These are phyloP conservation scores for Scedosporium aurantiacum DNA, from an alignment of 2,329 filamentous ascomycete genomes.

Conservation along the genomic window DNA sequence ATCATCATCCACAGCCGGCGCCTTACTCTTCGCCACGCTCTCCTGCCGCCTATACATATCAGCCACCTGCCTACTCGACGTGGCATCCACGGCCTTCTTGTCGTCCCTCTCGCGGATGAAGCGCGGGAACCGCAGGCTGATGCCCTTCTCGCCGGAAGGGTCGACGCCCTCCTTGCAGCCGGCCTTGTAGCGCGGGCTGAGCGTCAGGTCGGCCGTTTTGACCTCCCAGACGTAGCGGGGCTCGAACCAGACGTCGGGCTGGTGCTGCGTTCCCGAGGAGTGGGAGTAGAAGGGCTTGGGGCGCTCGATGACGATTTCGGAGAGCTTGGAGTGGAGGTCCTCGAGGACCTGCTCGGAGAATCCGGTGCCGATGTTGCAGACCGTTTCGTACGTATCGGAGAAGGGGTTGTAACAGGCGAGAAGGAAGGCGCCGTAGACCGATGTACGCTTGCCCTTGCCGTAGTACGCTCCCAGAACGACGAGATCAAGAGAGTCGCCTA, in stretches of 20 bases:
- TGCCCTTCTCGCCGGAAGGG: constrained; percentile 59
- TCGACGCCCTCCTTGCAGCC: constrained; percentile 73
- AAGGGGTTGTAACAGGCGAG: constrained; percentile 82
- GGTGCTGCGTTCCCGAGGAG: constrained; percentile 72
- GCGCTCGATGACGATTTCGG: constrained; percentile 69
- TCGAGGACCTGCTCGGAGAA: constrained; percentile 94
- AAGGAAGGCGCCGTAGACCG: constrained; percentile 89
- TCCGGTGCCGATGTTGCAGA: constrained; percentile 97
- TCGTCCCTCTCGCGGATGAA: constrained; percentile 90
- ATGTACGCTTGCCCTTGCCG: constrained; percentile 90
- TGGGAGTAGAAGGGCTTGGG: constrained; percentile 94
- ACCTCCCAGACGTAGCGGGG: constrained; percentile 94
- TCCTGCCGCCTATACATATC: constrained; percentile 98
- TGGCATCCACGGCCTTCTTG: constrained; percentile 90
- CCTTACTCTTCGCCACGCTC: constrained; percentile 76
- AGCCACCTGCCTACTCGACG: constrained; percentile 70
- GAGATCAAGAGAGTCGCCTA: constrained; percentile 91
- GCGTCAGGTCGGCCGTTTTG: constrained; percentile 87
- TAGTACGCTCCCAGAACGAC: constrained; percentile 92
- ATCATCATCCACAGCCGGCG: constrained; percentile 82
- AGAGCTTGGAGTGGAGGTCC: constrained; percentile 67
- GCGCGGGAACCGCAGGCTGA: constrained; percentile 81
- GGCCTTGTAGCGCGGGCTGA: constrained; percentile 90
- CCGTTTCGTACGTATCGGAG: constrained; percentile 78
- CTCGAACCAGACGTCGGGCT: constrained; percentile 98